Conservation (phyloP, 2,329 filamentous ascomycete species). For the Pseudocercospora cruenta region DNA sequence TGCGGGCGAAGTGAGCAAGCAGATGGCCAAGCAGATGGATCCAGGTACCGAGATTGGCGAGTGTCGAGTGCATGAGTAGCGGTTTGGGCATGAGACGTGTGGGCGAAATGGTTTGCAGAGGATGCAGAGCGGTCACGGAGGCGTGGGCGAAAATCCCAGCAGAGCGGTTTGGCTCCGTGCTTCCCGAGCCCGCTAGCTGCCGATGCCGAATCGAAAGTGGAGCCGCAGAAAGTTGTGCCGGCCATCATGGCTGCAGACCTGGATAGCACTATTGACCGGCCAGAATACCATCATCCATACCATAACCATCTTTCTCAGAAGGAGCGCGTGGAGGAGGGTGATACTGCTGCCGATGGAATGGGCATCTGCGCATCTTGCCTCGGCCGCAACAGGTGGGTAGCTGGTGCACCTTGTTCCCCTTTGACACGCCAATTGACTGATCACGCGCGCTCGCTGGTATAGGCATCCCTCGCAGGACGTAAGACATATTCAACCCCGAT, state of each 20-base stretch:
- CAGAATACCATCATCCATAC: no score
- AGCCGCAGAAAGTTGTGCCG: background rate
- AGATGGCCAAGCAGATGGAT: background rate
- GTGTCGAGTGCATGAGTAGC: background rate
- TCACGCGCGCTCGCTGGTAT: constrained; percentile 22
- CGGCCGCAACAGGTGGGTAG: constrained; percentile 35
- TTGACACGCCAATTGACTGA: background rate
- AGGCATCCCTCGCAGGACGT: constrained; percentile 51
- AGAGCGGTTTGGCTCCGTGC: background rate
- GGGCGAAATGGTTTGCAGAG: background rate
- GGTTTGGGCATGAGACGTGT: constrained; percentile 1
- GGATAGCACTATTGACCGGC: no score
- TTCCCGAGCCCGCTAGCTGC: background rate
- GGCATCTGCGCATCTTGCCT: constrained; percentile 55
- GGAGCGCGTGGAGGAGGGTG: background rate
- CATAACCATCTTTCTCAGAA: background rate
- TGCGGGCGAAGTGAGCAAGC: background rate
- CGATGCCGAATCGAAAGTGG: background rate
- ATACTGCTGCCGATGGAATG: constrained; percentile 39
- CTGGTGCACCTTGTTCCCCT: background rate
- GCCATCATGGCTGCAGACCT: background rate
- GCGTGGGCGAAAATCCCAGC: constrained; percentile 20
- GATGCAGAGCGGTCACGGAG: constrained; percentile 9
- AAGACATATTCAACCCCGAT: constrained; percentile 27
- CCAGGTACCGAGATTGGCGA: constrained; percentile 3